Evolutionary conservation across 2,329 filamentous ascomycete genomes (phyloP).

Genomic region (Venturia effusa): DNA sequence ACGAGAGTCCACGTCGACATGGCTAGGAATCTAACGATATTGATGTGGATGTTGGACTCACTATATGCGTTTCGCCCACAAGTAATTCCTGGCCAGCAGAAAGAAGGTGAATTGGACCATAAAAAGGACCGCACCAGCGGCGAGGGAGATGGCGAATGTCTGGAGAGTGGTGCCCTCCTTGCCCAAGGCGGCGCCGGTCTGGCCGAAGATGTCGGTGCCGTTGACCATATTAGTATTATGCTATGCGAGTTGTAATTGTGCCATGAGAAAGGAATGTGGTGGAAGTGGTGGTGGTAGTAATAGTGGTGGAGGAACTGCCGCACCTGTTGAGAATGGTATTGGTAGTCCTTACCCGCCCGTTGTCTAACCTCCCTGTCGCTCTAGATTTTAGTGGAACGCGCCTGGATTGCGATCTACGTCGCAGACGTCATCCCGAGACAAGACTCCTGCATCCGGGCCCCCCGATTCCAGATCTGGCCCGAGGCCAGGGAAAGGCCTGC

Average conservation of each 20-base stretch:
- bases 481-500: too few species aligned
- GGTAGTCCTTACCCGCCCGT: neutral
- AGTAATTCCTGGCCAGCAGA: conserved; percentile 19
- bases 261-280: neutral
- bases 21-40: neutral
- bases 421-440: neutral
- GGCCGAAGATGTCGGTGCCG: conserved; percentile 16
- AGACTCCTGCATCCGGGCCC: too few species aligned
- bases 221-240: neutral
- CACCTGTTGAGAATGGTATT: neutral
- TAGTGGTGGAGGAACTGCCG: neutral
- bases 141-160: conserved; percentile 20
- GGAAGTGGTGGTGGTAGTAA: neutral
- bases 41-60: neutral
- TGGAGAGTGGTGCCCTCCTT: conserved; percentile 19
- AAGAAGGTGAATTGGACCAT: conserved; percentile 18
- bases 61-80: conserved; percentile 17
- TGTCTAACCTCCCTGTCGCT: neutral
- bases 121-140: conserved; percentile 20
- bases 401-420: neutral
- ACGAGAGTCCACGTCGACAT: too few species aligned
- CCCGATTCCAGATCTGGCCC: too few species aligned
- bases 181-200: conserved; percentile 19
- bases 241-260: neutral
- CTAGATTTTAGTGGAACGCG: neutral